Evolutionary conservation across 2,329 filamentous ascomycete species (phyloP).

Genomic region (Claviceps sp.): DNA sequence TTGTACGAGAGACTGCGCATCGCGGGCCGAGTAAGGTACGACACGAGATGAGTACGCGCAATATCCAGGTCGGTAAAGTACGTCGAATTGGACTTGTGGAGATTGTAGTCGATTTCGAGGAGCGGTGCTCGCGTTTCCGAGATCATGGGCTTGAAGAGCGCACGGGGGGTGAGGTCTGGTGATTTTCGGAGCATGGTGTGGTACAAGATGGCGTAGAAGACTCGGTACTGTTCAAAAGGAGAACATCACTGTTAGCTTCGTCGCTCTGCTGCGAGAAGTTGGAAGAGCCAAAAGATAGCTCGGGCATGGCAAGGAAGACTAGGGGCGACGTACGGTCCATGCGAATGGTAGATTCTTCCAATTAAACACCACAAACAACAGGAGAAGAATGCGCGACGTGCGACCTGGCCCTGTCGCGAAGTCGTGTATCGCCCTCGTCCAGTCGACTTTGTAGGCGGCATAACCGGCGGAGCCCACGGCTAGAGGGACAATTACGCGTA

Average conservation of each 20-base stretch:
- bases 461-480: slow-evolving; percentile 31
- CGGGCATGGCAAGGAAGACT: neutral
- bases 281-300: neutral
- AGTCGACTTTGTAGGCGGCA: slow-evolving; percentile 31
- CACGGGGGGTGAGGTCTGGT: slow-evolving; percentile 39
- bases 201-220: slow-evolving; percentile 42
- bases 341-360: slow-evolving; percentile 61
- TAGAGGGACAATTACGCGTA: slow-evolving; percentile 29
- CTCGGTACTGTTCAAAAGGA: slow-evolving; percentile 32
- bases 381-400: slow-evolving; percentile 35
- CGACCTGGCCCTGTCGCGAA: slow-evolving; percentile 43
- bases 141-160: slow-evolving; percentile 61
- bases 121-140: slow-evolving; percentile 53
- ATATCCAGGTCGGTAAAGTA: slow-evolving; percentile 83
- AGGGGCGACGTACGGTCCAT: slow-evolving; percentile 52
- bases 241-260: too few species aligned
- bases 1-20: slow-evolving; percentile 9
- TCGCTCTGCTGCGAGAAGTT: too few species aligned
- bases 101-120: slow-evolving; percentile 74
- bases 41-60: slow-evolving; percentile 67
- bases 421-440: slow-evolving; percentile 20
- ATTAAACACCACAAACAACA: slow-evolving; percentile 48
- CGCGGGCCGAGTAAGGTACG: slow-evolving; percentile 45
- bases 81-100: slow-evolving; percentile 72
- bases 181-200: slow-evolving; percentile 38